A percentile compares a stretch with the other conserved stretches of the same genome.
Evolutionary conservation across 129 eudicot species (phyloP).

Genomic region (Lonicera japonica): DNA sequence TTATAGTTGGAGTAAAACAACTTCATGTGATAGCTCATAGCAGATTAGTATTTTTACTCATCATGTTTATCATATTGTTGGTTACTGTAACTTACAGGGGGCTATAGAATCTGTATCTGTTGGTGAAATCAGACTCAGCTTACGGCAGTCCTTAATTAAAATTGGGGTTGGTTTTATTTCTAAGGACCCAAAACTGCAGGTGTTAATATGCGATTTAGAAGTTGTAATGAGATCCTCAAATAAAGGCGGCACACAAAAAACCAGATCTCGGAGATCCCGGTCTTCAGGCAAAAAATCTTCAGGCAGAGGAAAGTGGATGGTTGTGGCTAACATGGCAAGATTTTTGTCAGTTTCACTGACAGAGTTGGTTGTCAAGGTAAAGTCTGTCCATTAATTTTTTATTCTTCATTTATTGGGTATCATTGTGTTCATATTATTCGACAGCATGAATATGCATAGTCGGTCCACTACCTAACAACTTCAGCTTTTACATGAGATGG

Average conservation of each 20-base stretch:
- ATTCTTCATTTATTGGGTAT: neutral
- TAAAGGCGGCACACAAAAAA: slow-evolving; percentile 38
- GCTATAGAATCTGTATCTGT: slow-evolving; percentile 76
- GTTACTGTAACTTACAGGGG: slow-evolving; percentile 60
- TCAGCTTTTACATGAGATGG: no score
- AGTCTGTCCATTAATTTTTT: neutral
- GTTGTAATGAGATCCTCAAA: slow-evolving; percentile 67
- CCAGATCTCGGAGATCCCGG: slow-evolving; percentile 49
- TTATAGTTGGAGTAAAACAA: neutral
- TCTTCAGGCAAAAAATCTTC: slow-evolving; percentile 61
- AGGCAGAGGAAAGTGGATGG: slow-evolving; percentile 95
- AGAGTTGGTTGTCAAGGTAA: slow-evolving; percentile 74
- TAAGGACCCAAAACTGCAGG: slow-evolving; percentile 83
- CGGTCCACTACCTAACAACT: neutral
- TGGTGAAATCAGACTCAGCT: slow-evolving; percentile 91
- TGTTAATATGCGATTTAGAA: slow-evolving; percentile 79
- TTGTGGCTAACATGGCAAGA: slow-evolving; percentile 84
- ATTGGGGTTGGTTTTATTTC: slow-evolving; percentile 88
- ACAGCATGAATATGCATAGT: neutral
- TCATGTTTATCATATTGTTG: slow-evolving; percentile 15
- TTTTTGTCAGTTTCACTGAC: slow-evolving; percentile 77
- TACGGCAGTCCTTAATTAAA: slow-evolving; percentile 87
- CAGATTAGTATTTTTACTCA: neutral
- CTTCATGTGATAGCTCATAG: neutral
- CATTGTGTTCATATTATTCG: slow-evolving; percentile 1